Evolutionary conservation across 2,329 filamentous ascomycete species (phyloP), one percentile per base, ranked within the genome.

Genomic region (Fusarium sp.): DNA sequence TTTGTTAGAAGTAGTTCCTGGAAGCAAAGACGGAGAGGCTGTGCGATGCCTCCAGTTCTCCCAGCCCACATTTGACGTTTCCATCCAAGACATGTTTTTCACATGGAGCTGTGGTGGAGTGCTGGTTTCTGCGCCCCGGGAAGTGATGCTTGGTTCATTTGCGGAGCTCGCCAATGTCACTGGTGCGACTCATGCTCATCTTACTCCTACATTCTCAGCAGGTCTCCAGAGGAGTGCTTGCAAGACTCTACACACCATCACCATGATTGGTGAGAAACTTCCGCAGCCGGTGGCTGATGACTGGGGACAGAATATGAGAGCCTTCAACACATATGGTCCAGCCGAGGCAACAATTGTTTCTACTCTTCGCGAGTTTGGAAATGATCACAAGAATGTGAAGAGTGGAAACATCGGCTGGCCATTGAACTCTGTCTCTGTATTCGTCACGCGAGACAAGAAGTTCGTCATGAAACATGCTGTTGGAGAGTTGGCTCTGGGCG

Each of bases 41-140:
- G 52, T 68, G 4, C 25, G 82, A 18, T 82, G 79, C 43, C 72
- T 84, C 68, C 82, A 84, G 66, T 81, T 84, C 45, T 83, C 82
- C 2, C 74, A 80, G 20, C 82, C 80, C 67, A 84, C 79, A 23
- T 85, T 85, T 58, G 83, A 85, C 66, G 83, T 84, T 13, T 85
- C 82, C 32, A 88, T 92, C 0, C 91, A 92, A 74, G 91, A 92
- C 72, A 89, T 92, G 13, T 92, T 92, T 78, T 91, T 90, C 76
- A 84, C 90, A 2, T 91, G 90, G 87, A 84, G 87, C 67, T 83
- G 83, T n/a, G 90, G 90, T 8, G 90, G 91, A 80, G 87, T 86
- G 34, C 80, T 92, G n/a, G 90, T 89, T 76, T 87, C 89, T 27
- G 87, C 87, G 0, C 85, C 84, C 1, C 89, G 90, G 67, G 88